Evolutionary conservation across 2,329 filamentous ascomycete species (phyloP).

Genomic region (Elsinoe fawcettii): DNA sequence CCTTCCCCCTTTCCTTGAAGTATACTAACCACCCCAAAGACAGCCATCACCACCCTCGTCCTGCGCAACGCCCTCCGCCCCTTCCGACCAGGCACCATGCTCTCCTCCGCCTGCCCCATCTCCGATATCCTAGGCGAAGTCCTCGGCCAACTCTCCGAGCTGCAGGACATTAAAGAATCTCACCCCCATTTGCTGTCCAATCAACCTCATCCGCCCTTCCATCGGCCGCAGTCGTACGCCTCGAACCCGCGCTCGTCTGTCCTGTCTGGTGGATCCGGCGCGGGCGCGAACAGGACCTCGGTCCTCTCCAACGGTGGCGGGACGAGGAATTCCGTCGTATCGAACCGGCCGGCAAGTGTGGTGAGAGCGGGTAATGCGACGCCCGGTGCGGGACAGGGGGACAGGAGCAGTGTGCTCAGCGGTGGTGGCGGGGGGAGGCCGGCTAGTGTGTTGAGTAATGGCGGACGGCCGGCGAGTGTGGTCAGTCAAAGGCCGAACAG

Average conservation of each 20-base stretch:
- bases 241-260: constrained; percentile 1
- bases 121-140: constrained; percentile 58
- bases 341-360: background rate
- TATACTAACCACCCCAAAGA: too few relatives aligned
- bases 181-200: background rate
- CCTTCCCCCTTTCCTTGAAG: too few relatives aligned
- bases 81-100: constrained; percentile 53
- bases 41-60: constrained; percentile 69
- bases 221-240: background rate
- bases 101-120: constrained; percentile 73
- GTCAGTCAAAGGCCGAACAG: constrained; percentile 8
- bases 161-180: constrained; percentile 35
- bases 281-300: background rate
- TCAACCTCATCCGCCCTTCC: background rate
- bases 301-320: background rate
- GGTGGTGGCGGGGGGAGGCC: background rate
- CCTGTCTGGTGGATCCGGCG: background rate
- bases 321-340: background rate
- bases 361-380: background rate
- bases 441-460: background rate
- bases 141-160: constrained; percentile 53
- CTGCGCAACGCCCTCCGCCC: constrained; percentile 73
- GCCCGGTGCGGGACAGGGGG: background rate
- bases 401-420: background rate
- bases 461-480: background rate